phyloP scores from a whole-genome alignment of 768 basidiomycete species.

The Rossbeevera mucosa region DNA sequence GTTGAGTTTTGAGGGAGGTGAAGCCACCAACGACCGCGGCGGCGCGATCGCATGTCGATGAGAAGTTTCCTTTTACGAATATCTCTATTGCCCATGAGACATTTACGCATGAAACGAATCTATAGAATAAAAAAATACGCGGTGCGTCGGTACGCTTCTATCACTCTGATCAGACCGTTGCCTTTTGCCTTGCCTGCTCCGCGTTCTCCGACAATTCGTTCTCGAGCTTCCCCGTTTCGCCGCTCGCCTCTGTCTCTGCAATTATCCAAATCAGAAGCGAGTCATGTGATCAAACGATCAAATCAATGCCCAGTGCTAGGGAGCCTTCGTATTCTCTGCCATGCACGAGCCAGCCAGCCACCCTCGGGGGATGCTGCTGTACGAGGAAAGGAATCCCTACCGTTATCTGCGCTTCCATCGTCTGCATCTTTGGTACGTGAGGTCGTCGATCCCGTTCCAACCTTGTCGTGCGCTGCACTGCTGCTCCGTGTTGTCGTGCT shows the following conservation, averaged over 20 bases:
- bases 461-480: constrained; percentile 13
- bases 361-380: constrained; percentile 48
- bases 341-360: constrained; percentile 67
- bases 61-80: constrained; percentile 3
- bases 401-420: constrained; percentile 41
- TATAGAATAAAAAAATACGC: constrained; percentile 6
- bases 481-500: constrained; percentile 16
- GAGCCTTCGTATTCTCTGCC: constrained; percentile 64
- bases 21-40: constrained; percentile 17
- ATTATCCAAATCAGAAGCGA: constrained; percentile 31
- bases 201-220: constrained; percentile 37
- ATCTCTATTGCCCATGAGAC: constrained; percentile 15
- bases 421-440: constrained; percentile 20
- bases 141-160: constrained; percentile 30
- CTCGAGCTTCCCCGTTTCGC: constrained; percentile 23
- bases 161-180: constrained; percentile 37
- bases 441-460: constrained; percentile 14
- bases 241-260: constrained; percentile 17
- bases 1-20: neutral
- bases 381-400: constrained; percentile 70
- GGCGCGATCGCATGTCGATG: constrained; percentile 17
- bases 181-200: constrained; percentile 46
- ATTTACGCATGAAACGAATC: constrained; percentile 14
- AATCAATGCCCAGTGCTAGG: constrained; percentile 69
- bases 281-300: constrained; percentile 23